Percentiles rank a stretch among this genome's conserved stretches.
Evolutionary conservation across 192 early-diverging fungal genomes (phyloP).

Genomic region (Chytriomyces sp.): DNA sequence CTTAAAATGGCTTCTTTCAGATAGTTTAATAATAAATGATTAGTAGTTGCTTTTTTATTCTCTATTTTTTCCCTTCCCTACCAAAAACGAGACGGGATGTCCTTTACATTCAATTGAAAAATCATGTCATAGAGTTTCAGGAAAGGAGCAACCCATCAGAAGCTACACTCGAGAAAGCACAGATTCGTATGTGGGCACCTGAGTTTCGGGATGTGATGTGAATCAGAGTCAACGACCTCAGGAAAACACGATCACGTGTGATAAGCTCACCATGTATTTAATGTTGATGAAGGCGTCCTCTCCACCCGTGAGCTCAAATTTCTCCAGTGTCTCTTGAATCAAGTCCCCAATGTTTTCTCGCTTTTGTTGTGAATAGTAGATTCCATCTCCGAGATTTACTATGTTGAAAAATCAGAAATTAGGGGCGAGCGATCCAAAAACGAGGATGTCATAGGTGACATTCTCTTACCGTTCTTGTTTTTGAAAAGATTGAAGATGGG

Average conservation of each 20-base stretch:
- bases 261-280: slow-evolving; percentile 60
- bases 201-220: not conserved
- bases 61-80: too few species aligned
- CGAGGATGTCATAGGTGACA: not conserved
- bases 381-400: slow-evolving; percentile 67
- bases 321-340: slow-evolving; percentile 66
- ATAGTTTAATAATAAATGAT: too few species aligned
- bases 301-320: slow-evolving; percentile 65
- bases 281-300: slow-evolving; percentile 74
- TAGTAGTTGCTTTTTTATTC: too few species aligned
- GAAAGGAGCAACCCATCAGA: too few species aligned
- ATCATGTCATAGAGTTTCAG: too few species aligned
- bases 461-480: slow-evolving; percentile 59
- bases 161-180: slow-evolving; percentile 39
- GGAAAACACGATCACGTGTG: not conserved
- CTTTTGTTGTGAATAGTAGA: slow-evolving; percentile 70
- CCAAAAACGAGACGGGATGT: too few species aligned
- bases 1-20: too few species aligned
- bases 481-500: slow-evolving; percentile 69
- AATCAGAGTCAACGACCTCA: too few species aligned
- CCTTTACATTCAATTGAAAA: too few species aligned
- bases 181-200: slow-evolving; percentile 46
- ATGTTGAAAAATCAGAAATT: too few species aligned
- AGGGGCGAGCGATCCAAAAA: not conserved
- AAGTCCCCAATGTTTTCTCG: slow-evolving; percentile 68